phyloP scores from a whole-genome alignment of 2,329 filamentous ascomycete species.

The Plectosphaerella sp. region DNA sequence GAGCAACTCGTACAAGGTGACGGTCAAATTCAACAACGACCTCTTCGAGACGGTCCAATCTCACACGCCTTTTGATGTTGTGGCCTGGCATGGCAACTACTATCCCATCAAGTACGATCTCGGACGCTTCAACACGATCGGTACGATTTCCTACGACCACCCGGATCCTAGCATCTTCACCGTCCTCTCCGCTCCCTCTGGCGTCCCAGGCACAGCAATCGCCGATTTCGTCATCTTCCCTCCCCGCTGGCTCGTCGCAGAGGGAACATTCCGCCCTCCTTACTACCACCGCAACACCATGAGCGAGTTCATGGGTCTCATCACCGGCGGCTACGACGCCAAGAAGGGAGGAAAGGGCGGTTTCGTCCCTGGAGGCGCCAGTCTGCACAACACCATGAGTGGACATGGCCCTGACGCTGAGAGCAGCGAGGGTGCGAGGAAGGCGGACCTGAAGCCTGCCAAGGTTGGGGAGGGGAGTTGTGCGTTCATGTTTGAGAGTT shows the following conservation, averaged over 20 bases:
- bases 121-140: constrained; percentile 71
- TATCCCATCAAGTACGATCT: constrained; percentile 81
- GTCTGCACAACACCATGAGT: constrained; percentile 67
- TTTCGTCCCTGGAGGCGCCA: constrained; percentile 56
- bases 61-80: constrained; percentile 74
- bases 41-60: constrained; percentile 62
- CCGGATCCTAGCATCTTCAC: constrained; percentile 77
- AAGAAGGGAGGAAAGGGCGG: constrained; percentile 48
- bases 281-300: constrained; percentile 70
- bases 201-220: constrained; percentile 56
- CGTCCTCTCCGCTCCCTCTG: constrained; percentile 61
- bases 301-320: constrained; percentile 61
- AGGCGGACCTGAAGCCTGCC: constrained; percentile 47
- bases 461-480: constrained; percentile 59
- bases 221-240: constrained; percentile 73
- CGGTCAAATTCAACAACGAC: constrained; percentile 62
- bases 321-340: constrained; percentile 57
- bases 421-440: constrained; percentile 51
- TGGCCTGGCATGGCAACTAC: constrained; percentile 78
- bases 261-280: constrained; percentile 67
- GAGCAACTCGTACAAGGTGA: constrained; percentile 39
- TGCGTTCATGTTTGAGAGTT: constrained; percentile 68
- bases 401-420: constrained; percentile 59
- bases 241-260: constrained; percentile 64
- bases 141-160: constrained; percentile 70